These are phyloP conservation scores for Westerdykella ornata DNA, from an alignment of 2,329 filamentous ascomycete genomes.

Conservation along the genomic window DNA sequence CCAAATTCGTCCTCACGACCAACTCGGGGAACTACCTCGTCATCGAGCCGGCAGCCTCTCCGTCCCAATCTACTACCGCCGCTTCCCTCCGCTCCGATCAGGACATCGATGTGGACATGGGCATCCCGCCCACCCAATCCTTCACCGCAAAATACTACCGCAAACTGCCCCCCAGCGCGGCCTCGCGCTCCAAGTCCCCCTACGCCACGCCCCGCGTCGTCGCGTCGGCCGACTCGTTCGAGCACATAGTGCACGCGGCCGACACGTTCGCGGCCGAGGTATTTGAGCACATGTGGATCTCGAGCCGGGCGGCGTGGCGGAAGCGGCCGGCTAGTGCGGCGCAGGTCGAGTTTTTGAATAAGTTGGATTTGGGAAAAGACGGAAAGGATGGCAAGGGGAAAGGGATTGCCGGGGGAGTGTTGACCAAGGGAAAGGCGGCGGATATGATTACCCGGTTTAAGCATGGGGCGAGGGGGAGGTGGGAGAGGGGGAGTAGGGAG, in stretches of 20 bases:
- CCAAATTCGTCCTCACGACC: slow-evolving; percentile 65
- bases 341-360: slow-evolving; percentile 66
- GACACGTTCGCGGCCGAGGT: slow-evolving; percentile 68
- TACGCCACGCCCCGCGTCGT: slow-evolving; percentile 65
- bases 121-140: neutral
- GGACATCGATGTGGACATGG: slow-evolving; percentile 28
- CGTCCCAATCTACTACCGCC: slow-evolving; percentile 42
- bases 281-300: slow-evolving; percentile 63
- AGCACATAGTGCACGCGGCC: slow-evolving; percentile 72
- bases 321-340: slow-evolving; percentile 52
- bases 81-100: slow-evolving; percentile 36
- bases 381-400: slow-evolving; percentile 51
- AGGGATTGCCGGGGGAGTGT: slow-evolving; percentile 47
- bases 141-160: slow-evolving; percentile 33
- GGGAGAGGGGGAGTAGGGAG: slow-evolving; percentile 32
- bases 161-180: slow-evolving; percentile 33
- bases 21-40: slow-evolving; percentile 54
- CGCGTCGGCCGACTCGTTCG: slow-evolving; percentile 58
- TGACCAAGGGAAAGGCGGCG: slow-evolving; percentile 73
- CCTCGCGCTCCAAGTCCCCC: slow-evolving; percentile 46
- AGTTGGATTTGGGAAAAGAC: too few relatives aligned
- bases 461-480: slow-evolving; percentile 65
- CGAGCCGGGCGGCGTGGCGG: slow-evolving; percentile 63
- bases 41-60: slow-evolving; percentile 43
- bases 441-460: slow-evolving; percentile 93